phyloP scores from a whole-genome alignment of 805 yeast genomes.

The Yamadazyma olivae region DNA sequence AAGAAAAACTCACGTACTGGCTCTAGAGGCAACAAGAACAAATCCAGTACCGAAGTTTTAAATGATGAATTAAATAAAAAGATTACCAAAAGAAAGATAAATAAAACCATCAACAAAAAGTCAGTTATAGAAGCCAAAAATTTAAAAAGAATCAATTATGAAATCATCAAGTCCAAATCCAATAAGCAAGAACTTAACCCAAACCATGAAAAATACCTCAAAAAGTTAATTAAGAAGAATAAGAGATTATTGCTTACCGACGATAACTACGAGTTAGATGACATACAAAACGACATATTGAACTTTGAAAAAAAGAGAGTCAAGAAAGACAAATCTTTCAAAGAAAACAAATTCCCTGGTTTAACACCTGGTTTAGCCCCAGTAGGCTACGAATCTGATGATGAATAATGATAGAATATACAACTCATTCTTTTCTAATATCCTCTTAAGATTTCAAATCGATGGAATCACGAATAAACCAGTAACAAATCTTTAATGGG shows the following conservation, averaged over 20 bases:
- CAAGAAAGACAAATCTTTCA: constrained; percentile 27
- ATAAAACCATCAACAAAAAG: constrained; percentile 25
- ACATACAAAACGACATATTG: constrained; percentile 27
- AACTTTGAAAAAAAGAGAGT: constrained; percentile 22
- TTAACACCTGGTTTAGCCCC: constrained; percentile 87
- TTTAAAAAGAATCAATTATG: constrained; percentile 34
- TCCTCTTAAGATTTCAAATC: too few species aligned
- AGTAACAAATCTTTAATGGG: too few species aligned
- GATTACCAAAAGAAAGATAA: constrained; percentile 18
- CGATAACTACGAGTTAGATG: constrained; percentile 16
- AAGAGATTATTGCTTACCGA: constrained; percentile 22
- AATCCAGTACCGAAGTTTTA: constrained; percentile 17
- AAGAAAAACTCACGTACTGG: background rate
- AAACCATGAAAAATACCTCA: constrained; percentile 33
- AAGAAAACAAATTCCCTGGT: constrained; percentile 52
- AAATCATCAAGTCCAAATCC: constrained; percentile 33
- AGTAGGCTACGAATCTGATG: constrained; percentile 54
- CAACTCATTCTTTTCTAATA: too few species aligned
- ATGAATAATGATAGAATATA: constrained; percentile 16
- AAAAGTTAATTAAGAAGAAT: constrained; percentile 36
- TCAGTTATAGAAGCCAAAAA: constrained; percentile 28
- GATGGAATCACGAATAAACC: too few species aligned
- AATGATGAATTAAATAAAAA: constrained; percentile 15
- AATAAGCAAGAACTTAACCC: constrained; percentile 22
- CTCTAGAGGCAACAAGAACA: background rate